Percentiles rank a stretch among this genome's conserved stretches.
Conservation (phyloP, 164 flowering plant species). For the Tinospora cordifolia region DNA sequence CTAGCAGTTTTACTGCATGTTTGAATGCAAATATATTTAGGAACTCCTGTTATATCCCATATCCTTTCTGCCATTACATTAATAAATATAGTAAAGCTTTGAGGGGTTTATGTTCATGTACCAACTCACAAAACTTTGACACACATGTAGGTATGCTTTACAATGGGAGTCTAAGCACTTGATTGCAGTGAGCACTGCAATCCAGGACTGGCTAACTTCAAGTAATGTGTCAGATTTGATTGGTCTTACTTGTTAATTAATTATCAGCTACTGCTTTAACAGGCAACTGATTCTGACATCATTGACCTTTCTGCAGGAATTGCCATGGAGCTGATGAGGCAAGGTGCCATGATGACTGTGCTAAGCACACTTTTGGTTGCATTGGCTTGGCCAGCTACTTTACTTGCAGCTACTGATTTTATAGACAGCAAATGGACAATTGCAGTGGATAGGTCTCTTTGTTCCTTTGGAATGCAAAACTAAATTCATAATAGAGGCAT, state of each 20-base stretch:
- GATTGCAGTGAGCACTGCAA: constrained; percentile 94
- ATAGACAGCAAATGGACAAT: constrained; percentile 97
- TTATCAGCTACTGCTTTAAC: background rate
- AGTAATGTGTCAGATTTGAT: constrained; percentile 42
- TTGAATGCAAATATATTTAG: background rate
- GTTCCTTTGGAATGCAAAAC: background rate
- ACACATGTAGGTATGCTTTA: constrained; percentile 58
- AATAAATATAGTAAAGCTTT: background rate
- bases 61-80: background rate
- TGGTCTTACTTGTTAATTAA: background rate
- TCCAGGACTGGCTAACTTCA: constrained; percentile 97
- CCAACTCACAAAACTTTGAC: background rate
- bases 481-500: background rate
- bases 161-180: constrained; percentile 97
- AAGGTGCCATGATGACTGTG: constrained; percentile 98
- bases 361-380: constrained; percentile 70
- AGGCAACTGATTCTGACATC: constrained; percentile 6
- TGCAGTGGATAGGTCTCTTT: constrained; percentile 76
- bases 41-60: background rate
- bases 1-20: background rate
- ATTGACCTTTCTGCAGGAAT: constrained; percentile 39
- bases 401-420: constrained; percentile 68
- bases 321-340: constrained; percentile 82
- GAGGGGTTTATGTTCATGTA: background rate
- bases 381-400: constrained; percentile 92